Evolutionary conservation across 1,284 basidiomycete species (phyloP).

Genomic region (Microbotryum scabiosae): DNA sequence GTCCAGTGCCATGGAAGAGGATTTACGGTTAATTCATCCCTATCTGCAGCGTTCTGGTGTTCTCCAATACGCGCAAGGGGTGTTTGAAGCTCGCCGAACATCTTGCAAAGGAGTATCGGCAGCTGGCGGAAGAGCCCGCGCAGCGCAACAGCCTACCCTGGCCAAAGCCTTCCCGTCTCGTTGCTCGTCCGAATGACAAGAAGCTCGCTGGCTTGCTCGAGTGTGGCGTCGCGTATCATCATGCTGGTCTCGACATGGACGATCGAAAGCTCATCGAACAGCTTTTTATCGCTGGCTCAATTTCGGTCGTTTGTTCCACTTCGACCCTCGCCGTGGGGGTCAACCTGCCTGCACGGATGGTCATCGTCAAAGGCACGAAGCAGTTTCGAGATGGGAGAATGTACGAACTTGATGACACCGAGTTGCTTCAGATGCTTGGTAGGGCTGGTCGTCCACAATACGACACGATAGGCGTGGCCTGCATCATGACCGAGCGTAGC

Average conservation of each 20-base stretch:
- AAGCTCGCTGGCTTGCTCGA: conserved; percentile 33
- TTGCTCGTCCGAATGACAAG: conserved; percentile 27
- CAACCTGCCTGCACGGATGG: conserved; percentile 50
- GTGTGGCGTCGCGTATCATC: conserved; percentile 70
- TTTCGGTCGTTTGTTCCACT: conserved; percentile 55
- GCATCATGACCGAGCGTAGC: conserved; percentile 69
- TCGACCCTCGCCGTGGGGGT: conserved; percentile 77
- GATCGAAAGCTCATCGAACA: conserved; percentile 65
- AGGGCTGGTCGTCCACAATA: conserved; percentile 84
- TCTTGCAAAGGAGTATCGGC: conserved; percentile 60
- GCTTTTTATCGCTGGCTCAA: conserved; percentile 54
- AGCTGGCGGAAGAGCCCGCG: conserved; percentile 46
- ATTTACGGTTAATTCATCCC: neutral
- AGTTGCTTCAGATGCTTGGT: conserved; percentile 39
- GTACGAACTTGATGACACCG: conserved; percentile 44
- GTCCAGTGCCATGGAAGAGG: too few relatives aligned
- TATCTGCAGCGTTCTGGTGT: conserved; percentile 54
- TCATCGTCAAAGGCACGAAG: conserved; percentile 72
- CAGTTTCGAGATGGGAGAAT: conserved; percentile 45
- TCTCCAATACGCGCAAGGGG: conserved; percentile 76
- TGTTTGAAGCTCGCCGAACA: conserved; percentile 58
- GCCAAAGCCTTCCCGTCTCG: conserved; percentile 4
- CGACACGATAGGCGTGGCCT: conserved; percentile 52
- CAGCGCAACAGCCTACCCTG: conserved; percentile 45
- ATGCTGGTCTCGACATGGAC: conserved; percentile 66